A percentile compares a stretch with the other conserved stretches of the same genome.
These are phyloP conservation scores for Candida quercuum DNA, from an alignment of 805 yeast genomes.

Conservation along the genomic window DNA sequence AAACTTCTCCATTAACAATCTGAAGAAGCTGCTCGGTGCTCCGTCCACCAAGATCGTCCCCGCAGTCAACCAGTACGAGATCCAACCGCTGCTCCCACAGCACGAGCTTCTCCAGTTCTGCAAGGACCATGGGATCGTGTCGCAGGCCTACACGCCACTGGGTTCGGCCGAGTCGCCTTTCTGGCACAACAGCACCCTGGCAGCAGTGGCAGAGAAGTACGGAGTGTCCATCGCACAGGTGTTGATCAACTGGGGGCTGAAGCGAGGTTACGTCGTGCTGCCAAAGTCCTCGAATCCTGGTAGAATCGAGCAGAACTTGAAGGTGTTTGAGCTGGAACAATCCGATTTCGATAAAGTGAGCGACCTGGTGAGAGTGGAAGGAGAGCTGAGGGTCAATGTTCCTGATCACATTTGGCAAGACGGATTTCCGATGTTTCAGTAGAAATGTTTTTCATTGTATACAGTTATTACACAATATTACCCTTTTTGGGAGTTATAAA, in stretches of 20 bases:
- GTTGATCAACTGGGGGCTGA: conserved; percentile 52
- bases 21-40: conserved; percentile 9
- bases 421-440: background rate
- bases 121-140: conserved; percentile 8
- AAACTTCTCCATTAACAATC: conserved; percentile 18
- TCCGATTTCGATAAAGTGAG: conserved; percentile 22
- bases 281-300: conserved; percentile 41
- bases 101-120: conserved; percentile 12
- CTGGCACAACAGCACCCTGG: conserved; percentile 31
- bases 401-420: too few species aligned
- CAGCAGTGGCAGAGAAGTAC: conserved; percentile 38
- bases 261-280: conserved; percentile 52
- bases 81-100: conserved; percentile 19
- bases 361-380: conserved; percentile 19
- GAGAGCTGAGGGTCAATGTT: conserved; percentile 23
- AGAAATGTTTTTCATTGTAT: too few species aligned
- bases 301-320: conserved; percentile 33
- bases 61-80: conserved; percentile 20
- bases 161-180: conserved; percentile 12
- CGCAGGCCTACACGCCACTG: conserved; percentile 18
- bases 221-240: conserved; percentile 41
- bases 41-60: conserved; percentile 10
- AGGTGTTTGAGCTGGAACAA: conserved; percentile 11
- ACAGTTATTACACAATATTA: too few species aligned
- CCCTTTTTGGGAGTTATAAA: background rate